Evolutionary conservation across 176 grass and related monocot genomes (phyloP), one percentile per base, ranked within the genome.

Genomic region (Cocos nucifera): DNA sequence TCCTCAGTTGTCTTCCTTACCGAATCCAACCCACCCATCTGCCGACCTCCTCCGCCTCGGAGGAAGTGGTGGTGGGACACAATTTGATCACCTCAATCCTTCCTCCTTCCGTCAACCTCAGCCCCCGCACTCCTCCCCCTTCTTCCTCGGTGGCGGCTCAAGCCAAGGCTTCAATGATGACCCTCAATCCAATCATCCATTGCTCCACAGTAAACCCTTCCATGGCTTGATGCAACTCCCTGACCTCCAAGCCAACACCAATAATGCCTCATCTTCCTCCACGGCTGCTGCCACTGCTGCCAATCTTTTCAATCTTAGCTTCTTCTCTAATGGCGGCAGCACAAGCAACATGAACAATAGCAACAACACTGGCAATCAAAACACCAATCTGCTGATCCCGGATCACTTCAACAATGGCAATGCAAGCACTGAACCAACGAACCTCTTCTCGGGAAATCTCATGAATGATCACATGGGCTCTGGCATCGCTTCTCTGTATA

Each of bases 181-280:
- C 5, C 75, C 86, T 39, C 81, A 81, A 24, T 48, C 27, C 54
- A 76, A 54, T 17, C 66, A 74, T 10, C 53, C 78, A 29, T 70
- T 88, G 25, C 79, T 92, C n/a, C 92, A 96, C 22, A 67, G 74
- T 71, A 98, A 89, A 21, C 66, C 78, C 26, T 89, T 98, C 73
- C 79, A 98, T 4, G 85, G 85, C 67, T 50, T 98, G 22, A 78
- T 98, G 76, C 94, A 88, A 15, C 78, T 88, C 9, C 83, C 75
- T 0, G 81, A 76, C 18, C 87, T 73, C 23, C 64, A 67, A 32
- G 17, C 50, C 17, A 67, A 67, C 25, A n/a, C 50, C 50, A 67
- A 67, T 10, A 17, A 50, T 9, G 17, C 67, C 17, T 9, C 59
- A 17, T 32, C 57, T 3, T 24, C 70, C 3, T n/a, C 35, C 35